Percentiles rank a stretch among this genome's conserved stretches.
Evolutionary conservation across 768 basidiomycete genomes (phyloP).

Genomic region (Cyathus striatus): DNA sequence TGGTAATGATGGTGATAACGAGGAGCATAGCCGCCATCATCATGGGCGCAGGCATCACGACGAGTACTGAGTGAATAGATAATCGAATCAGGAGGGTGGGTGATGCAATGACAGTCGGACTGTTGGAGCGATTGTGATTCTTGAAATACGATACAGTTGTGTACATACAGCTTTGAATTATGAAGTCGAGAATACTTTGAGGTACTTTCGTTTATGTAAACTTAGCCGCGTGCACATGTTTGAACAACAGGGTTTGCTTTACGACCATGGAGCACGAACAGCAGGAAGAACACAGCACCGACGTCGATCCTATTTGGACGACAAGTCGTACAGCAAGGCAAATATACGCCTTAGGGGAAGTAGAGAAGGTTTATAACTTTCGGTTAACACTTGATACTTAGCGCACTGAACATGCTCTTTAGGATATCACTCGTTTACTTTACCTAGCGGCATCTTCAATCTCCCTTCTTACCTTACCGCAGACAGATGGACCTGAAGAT

Average conservation of each 20-base stretch:
- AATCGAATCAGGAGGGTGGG: not conserved
- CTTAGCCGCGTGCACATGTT: too few relatives aligned
- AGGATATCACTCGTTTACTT: slow-evolving; percentile 79
- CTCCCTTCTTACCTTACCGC: slow-evolving; percentile 75
- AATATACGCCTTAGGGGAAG: slow-evolving; percentile 74
- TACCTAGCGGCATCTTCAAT: slow-evolving; percentile 74
- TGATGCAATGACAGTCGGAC: too few relatives aligned
- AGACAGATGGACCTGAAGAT: slow-evolving; percentile 68
- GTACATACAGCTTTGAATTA: not conserved
- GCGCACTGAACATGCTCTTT: slow-evolving; percentile 1
- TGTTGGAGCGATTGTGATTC: too few relatives aligned
- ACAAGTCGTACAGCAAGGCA: slow-evolving; percentile 78
- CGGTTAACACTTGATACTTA: not conserved
- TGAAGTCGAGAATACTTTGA: too few relatives aligned
- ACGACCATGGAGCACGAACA: slow-evolving; percentile 8
- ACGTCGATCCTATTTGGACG: slow-evolving; percentile 76
- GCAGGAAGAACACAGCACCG: slow-evolving; percentile 28
- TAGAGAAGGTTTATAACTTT: slow-evolving; percentile 53
- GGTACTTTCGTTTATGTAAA: too few relatives aligned
- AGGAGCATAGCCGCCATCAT: slow-evolving; percentile 9
- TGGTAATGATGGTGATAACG: slow-evolving; percentile 25
- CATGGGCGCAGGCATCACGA: slow-evolving; percentile 12
- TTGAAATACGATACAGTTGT: not conserved
- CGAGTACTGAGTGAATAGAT: slow-evolving; percentile 6
- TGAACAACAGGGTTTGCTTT: too few relatives aligned